These are phyloP conservation scores for Phytopythium delawarense DNA, from an alignment of 352 stramenopile species.

Conservation along the genomic window DNA sequence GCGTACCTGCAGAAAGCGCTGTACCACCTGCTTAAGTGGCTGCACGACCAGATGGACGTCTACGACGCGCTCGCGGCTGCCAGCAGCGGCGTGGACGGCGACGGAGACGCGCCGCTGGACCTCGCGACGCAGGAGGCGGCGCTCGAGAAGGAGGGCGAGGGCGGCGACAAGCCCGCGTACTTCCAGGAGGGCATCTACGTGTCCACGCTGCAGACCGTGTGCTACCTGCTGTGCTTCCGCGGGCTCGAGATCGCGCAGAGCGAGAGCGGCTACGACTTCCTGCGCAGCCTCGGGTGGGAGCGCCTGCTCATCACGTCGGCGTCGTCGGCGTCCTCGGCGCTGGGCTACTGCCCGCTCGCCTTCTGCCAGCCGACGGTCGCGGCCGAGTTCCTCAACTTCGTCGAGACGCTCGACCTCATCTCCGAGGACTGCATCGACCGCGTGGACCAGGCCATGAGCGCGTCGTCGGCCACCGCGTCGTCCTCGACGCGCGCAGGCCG, in stretches of 20 bases:
- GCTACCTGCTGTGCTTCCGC: slow-evolving; percentile 97
- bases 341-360: slow-evolving; percentile 57
- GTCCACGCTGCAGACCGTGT: slow-evolving; percentile 92
- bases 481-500: slow-evolving; percentile 4
- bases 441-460: slow-evolving; percentile 67
- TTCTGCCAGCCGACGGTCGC: slow-evolving; percentile 79
- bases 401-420: slow-evolving; percentile 71
- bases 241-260: slow-evolving; percentile 82
- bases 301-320: slow-evolving; percentile 54
- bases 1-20: slow-evolving; percentile 92
- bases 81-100: slow-evolving; percentile 13
- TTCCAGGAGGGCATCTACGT: slow-evolving; percentile 80
- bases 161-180: slow-evolving; percentile 10
- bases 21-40: slow-evolving; percentile 92
- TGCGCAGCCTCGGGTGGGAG: slow-evolving; percentile 81
- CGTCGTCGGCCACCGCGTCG: slow-evolving; percentile 25
- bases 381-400: slow-evolving; percentile 79
- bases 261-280: slow-evolving; percentile 71
- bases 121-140: slow-evolving; percentile 14
- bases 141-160: slow-evolving; percentile 12
- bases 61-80: slow-evolving; percentile 50
- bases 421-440: slow-evolving; percentile 71
- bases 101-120: slow-evolving; percentile 21
- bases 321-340: slow-evolving; percentile 2
- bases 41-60: slow-evolving; percentile 92